Conservation (phyloP, 352 stramenopile genomes). For the Thalassiosira delicatula region DNA sequence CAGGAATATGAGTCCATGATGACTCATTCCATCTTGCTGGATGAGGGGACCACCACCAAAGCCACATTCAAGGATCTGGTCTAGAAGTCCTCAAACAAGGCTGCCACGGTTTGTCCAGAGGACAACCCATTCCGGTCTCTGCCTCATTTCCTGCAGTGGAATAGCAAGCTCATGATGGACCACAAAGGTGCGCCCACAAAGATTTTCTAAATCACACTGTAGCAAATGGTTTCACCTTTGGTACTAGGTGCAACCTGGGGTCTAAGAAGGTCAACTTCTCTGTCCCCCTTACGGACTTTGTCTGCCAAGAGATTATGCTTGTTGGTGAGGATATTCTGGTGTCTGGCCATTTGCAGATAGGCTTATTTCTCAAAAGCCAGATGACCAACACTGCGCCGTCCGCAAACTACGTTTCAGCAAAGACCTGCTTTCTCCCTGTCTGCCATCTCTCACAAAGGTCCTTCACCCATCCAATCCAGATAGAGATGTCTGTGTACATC, state of each 20-base stretch:
- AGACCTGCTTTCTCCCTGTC: conserved; percentile 1
- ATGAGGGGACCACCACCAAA: not conserved
- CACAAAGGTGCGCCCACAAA: not conserved
- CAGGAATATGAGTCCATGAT: too few species aligned
- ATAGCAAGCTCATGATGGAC: not conserved
- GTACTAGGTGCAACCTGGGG: not conserved
- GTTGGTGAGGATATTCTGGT: conserved; percentile 9
- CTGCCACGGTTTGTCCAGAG: not conserved
- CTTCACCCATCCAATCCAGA: not conserved
- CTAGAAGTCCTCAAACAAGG: not conserved
- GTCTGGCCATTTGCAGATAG: conserved; percentile 19
- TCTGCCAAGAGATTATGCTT: not conserved
- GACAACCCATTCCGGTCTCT: not conserved
- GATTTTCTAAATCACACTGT: not conserved
- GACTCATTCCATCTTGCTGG: not conserved
- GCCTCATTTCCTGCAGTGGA: not conserved
- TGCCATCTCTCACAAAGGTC: not conserved
- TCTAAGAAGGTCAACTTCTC: not conserved
- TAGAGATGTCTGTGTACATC: not conserved
- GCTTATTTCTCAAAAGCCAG: conserved; percentile 15
- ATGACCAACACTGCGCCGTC: conserved; percentile 12
- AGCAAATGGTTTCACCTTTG: not conserved
- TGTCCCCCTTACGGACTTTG: conserved; percentile 10
- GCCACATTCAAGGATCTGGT: not conserved
- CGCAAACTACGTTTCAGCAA: not conserved